Conservation (phyloP, 768 basidiomycete species). For the Cubamyces lactineus region DNA sequence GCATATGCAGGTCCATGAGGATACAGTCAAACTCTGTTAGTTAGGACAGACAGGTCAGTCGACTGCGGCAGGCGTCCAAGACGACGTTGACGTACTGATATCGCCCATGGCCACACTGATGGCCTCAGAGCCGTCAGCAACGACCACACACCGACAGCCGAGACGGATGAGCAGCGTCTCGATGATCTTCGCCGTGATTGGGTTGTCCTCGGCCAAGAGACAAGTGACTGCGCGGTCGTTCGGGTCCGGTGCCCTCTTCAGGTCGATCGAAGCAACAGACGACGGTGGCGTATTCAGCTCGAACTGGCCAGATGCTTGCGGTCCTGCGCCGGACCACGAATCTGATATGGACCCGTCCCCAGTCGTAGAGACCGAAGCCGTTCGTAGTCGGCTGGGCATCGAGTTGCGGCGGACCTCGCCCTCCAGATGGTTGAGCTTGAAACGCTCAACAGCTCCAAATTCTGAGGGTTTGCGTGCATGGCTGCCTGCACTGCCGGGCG, state of each 20-base stretch:
- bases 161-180: conserved; percentile 92
- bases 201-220: conserved; percentile 95
- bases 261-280: conserved; percentile 83
- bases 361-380: conserved; percentile 79
- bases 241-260: conserved; percentile 77
- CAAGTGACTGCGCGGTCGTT: conserved; percentile 90
- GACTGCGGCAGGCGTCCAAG: conserved; percentile 4
- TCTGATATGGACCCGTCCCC: conserved; percentile 83
- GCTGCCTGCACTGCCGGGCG: conserved; percentile 61
- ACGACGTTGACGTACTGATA: conserved; percentile 71
- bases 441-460: conserved; percentile 83
- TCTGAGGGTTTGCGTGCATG: conserved; percentile 91
- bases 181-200: conserved; percentile 96
- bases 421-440: conserved; percentile 83
- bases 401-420: conserved; percentile 75
- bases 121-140: conserved; percentile 95
- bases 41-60: conserved; percentile 29
- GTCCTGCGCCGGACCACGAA: conserved; percentile 61
- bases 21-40: conserved; percentile 90
- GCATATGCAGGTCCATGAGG: conserved; percentile 95
- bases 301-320: conserved; percentile 44
- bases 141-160: conserved; percentile 94
- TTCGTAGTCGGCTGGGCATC: conserved; percentile 86
- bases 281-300: conserved; percentile 74
- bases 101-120: conserved; percentile 97